A percentile compares a stretch with the other conserved stretches of the same genome.
Conservation (phyloP, 2,329 filamentous ascomycete species). For the Colletotrichum agaves region DNA sequence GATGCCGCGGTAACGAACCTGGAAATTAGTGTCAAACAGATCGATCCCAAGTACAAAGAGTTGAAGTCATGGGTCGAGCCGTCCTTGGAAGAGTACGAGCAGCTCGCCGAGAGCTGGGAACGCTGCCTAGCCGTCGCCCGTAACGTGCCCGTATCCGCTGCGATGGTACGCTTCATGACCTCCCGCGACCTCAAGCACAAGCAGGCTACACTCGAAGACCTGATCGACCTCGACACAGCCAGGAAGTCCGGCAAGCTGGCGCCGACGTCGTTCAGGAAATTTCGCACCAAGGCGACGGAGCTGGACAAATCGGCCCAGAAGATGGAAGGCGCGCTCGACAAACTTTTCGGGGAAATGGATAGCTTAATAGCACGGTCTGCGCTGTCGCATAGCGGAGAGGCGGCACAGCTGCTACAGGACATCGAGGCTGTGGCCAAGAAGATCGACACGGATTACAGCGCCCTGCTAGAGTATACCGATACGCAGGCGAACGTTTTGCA, state of each 20-base stretch:
- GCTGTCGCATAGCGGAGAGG: constrained; percentile 69
- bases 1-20: constrained; percentile 89
- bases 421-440: constrained; percentile 88
- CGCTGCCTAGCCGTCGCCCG: constrained; percentile 72
- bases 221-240: constrained; percentile 79
- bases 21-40: constrained; percentile 76
- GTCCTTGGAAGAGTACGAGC: constrained; percentile 74
- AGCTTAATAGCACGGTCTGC: constrained; percentile 65
- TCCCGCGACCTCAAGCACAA: constrained; percentile 54
- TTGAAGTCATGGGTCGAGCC: constrained; percentile 76
- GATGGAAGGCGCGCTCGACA: constrained; percentile 70
- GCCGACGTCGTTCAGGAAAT: constrained; percentile 66
- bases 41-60: constrained; percentile 78
- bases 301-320: constrained; percentile 69
- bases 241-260: constrained; percentile 77
- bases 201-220: constrained; percentile 74
- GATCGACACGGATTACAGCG: constrained; percentile 86
- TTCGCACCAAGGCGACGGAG: constrained; percentile 68
- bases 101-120: constrained; percentile 74
- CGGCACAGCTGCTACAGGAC: constrained; percentile 79
- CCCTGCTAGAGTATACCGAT: constrained; percentile 75
- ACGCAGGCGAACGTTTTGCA: constrained; percentile 70
- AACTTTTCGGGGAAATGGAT: constrained; percentile 72
- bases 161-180: constrained; percentile 76
- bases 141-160: constrained; percentile 70